These are phyloP conservation scores for Phyllostachys edulis DNA, from an alignment of 176 grass and related monocot genomes.

Conservation along the genomic window DNA sequence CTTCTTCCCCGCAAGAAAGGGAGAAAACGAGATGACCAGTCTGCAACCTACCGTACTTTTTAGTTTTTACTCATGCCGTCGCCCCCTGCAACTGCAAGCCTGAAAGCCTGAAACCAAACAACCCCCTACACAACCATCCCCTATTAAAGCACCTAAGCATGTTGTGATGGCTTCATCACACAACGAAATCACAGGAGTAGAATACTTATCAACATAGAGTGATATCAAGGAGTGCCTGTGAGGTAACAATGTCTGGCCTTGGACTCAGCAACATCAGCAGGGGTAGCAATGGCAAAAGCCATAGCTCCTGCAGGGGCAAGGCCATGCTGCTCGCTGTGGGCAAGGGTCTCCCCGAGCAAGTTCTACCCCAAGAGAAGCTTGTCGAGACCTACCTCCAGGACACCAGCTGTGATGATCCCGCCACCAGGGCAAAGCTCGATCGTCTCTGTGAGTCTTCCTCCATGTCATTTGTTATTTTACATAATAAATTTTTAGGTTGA, in stretches of 20 bases:
- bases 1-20: neutral
- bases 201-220: neutral
- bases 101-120: slow-evolving; percentile 45
- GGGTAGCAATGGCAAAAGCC: slow-evolving; percentile 26
- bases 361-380: slow-evolving; percentile 78
- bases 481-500: neutral
- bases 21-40: slow-evolving; percentile 30
- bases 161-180: neutral
- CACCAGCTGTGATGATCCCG: slow-evolving; percentile 57
- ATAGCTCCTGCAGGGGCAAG: slow-evolving; percentile 39
- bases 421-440: slow-evolving; percentile 73
- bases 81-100: slow-evolving; percentile 2
- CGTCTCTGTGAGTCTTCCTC: slow-evolving; percentile 68
- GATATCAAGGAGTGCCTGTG: neutral
- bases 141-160: slow-evolving; percentile 48
- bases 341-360: slow-evolving; percentile 80
- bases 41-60: slow-evolving; percentile 48
- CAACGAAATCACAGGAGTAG: neutral
- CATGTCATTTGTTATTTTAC: neutral
- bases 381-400: slow-evolving; percentile 69
- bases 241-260: slow-evolving; percentile 35
- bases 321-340: slow-evolving; percentile 75
- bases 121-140: slow-evolving; percentile 13
- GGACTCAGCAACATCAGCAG: neutral
- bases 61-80: slow-evolving; percentile 19